Base-by-base conservation (phyloP, 768 basidiomycete genomes). In the Leccinum ochraceum region DNA sequence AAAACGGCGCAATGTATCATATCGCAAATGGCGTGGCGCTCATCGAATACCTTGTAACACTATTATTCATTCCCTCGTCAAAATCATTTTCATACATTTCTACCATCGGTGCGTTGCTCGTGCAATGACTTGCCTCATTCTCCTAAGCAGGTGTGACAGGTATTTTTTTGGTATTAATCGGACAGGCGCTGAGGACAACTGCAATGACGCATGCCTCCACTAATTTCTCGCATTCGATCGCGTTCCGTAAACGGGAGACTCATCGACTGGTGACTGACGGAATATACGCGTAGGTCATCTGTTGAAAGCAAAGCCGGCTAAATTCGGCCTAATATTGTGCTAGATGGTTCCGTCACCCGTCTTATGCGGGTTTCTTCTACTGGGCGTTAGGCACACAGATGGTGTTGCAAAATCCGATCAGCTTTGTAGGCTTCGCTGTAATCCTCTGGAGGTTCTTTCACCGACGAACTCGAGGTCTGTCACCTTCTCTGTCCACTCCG, bases 181-280 rank as follows among this genome's bases (percentile, higher is more conserved):
- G 94, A 6, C 97, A 99, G 75, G 64, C 77, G 3, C 71, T 98
- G 62, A 85, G 97, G 53, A 95, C 95, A 8, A 68, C 82, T 22
- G 95, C 97, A n/a, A 99, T 99, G 97, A 89, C 97, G 56, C 93
- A 95, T 63, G 97, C 97, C 2, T 85, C 90, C 16, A 87, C 86
- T 56, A 97, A 92, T 70, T 99, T 99, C 77, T 95, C 94, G 9
- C 97, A 99, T 79, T 71, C 86, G 1, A 85, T 99, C 54, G 92
- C 90, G 3, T 85, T 83, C 66, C 80, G 77, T 39, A 98, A 95
- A 72, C 81, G 83, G 44, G 79, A 84, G 16, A 79, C 80, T 11
- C 97, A 99, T 73, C 75, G 72, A 30, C 83, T 99, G 13, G 94
- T 99, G 26, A 97, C 90, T 5, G 81, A 87, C 64, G 97, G 97